Percentiles rank a stretch among this genome's conserved stretches.
Conservation (phyloP, 257 asterid genomes). For the Lavandula angustifolia region DNA sequence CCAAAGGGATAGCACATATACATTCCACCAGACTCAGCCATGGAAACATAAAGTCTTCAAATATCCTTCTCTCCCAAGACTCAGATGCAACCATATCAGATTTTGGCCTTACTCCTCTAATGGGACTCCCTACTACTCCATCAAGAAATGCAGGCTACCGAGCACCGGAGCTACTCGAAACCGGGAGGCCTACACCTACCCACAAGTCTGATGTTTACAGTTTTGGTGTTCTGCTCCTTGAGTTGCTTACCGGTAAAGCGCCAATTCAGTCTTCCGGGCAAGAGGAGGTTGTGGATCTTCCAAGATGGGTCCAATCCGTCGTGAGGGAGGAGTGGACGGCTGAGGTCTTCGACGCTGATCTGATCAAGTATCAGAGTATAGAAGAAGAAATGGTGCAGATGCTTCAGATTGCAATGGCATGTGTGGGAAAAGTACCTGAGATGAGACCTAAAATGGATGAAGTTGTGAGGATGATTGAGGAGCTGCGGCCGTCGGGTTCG, state of each 20-base stretch:
- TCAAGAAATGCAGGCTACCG: constrained; percentile 53
- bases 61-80: constrained; percentile 51
- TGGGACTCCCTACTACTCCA: constrained; percentile 46
- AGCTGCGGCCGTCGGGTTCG: constrained; percentile 42
- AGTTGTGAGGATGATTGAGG: constrained; percentile 59
- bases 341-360: constrained; percentile 64
- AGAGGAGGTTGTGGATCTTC: constrained; percentile 57
- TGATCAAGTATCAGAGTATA: constrained; percentile 44
- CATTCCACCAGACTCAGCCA: constrained; percentile 53
- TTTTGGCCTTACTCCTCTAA: constrained; percentile 52
- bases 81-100: constrained; percentile 51
- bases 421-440: constrained; percentile 55
- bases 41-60: constrained; percentile 74
- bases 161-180: constrained; percentile 59
- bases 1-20: constrained; percentile 66
- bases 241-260: constrained; percentile 68
- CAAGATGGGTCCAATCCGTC: constrained; percentile 72
- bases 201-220: constrained; percentile 68
- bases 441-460: constrained; percentile 63
- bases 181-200: constrained; percentile 51
- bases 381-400: constrained; percentile 76
- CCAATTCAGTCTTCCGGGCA: constrained; percentile 52
- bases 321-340: constrained; percentile 84
- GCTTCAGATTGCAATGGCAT: constrained; percentile 80
- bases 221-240: constrained; percentile 69